A percentile compares a stretch with the other conserved stretches of the same genome.
These are phyloP conservation scores for Pleurotus cornucopiae DNA, from an alignment of 768 basidiomycete genomes.

Conservation along the genomic window DNA sequence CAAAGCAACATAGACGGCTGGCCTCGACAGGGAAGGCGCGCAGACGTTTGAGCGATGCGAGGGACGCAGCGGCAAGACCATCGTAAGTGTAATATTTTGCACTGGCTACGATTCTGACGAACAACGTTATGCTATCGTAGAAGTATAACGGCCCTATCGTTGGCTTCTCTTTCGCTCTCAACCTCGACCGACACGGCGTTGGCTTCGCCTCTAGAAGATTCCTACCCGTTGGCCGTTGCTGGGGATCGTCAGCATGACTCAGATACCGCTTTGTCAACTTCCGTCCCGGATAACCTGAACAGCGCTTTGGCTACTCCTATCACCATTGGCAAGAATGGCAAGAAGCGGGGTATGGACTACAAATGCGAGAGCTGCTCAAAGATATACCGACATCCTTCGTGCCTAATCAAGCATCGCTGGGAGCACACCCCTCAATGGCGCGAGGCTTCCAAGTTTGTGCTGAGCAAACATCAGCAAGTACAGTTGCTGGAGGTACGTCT, in stretches of 20 bases:
- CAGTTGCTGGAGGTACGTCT: slow-evolving; percentile 83
- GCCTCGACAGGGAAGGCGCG: slow-evolving; percentile 68
- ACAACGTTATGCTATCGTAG: too few relatives aligned
- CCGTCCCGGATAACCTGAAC: slow-evolving; percentile 10
- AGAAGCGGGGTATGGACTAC: slow-evolving; percentile 83
- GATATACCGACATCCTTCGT: slow-evolving; percentile 92
- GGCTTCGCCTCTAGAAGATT: slow-evolving; percentile 18
- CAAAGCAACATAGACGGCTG: slow-evolving; percentile 61
- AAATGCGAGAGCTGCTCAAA: slow-evolving; percentile 94
- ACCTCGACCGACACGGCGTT: slow-evolving; percentile 15
- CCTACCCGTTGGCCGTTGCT: slow-evolving; percentile 30
- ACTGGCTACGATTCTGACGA: too few relatives aligned
- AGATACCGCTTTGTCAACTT: slow-evolving; percentile 1
- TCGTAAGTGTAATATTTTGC: slow-evolving; percentile 45
- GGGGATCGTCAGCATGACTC: slow-evolving; percentile 1
- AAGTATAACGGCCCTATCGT: slow-evolving; percentile 23
- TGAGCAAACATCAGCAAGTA: slow-evolving; percentile 97
- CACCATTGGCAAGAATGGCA: slow-evolving; percentile 38
- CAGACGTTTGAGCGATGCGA: slow-evolving; percentile 72
- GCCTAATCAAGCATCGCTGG: slow-evolving; percentile 97
- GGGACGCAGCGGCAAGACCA: slow-evolving; percentile 71
- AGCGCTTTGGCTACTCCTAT: slow-evolving; percentile 11
- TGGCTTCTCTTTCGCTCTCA: slow-evolving; percentile 41
- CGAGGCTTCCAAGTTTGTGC: slow-evolving; percentile 81
- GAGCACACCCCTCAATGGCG: slow-evolving; percentile 97